Evolutionary conservation across 2,329 filamentous ascomycete species (phyloP).

Genomic region (Gaeumannomyces sp.): DNA sequence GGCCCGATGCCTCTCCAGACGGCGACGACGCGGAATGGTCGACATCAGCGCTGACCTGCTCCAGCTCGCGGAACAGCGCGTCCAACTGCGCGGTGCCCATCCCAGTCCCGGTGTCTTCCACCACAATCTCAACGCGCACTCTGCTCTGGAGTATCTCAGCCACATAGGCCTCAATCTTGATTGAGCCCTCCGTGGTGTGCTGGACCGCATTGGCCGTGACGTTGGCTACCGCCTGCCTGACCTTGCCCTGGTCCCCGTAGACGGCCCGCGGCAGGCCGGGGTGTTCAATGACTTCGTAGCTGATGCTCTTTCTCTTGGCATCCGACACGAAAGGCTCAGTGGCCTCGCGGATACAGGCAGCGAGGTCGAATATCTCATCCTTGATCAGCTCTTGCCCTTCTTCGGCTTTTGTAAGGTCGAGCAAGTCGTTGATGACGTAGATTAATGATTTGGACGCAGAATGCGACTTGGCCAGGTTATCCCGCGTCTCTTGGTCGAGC

Average conservation of each 20-base stretch:
- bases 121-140: conserved; percentile 65
- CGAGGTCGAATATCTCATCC: conserved; percentile 72
- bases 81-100: conserved; percentile 50
- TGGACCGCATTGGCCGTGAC: conserved; percentile 80
- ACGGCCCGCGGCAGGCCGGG: conserved; percentile 65
- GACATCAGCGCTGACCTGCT: conserved; percentile 45
- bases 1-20: conserved; percentile 17
- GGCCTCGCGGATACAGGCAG: conserved; percentile 66
- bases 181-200: conserved; percentile 60
- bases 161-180: conserved; percentile 66
- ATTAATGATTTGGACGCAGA: conserved; percentile 89
- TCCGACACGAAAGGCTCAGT: conserved; percentile 69
- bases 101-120: conserved; percentile 55
- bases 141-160: conserved; percentile 42
- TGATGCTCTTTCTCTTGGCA: conserved; percentile 67
- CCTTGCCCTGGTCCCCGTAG: conserved; percentile 69
- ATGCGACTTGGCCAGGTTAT: conserved; percentile 78
- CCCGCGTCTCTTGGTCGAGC: conserved; percentile 74
- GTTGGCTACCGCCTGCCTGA: conserved; percentile 80
- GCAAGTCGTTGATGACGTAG: conserved; percentile 87
- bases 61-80: conserved; percentile 50
- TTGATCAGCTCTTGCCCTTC: conserved; percentile 74
- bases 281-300: conserved; percentile 61
- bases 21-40: conserved; percentile 21
- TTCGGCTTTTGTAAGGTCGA: conserved; percentile 84